Conservation (phyloP, 352 stramenopile genomes). For the Phytophthora tentaculata region DNA sequence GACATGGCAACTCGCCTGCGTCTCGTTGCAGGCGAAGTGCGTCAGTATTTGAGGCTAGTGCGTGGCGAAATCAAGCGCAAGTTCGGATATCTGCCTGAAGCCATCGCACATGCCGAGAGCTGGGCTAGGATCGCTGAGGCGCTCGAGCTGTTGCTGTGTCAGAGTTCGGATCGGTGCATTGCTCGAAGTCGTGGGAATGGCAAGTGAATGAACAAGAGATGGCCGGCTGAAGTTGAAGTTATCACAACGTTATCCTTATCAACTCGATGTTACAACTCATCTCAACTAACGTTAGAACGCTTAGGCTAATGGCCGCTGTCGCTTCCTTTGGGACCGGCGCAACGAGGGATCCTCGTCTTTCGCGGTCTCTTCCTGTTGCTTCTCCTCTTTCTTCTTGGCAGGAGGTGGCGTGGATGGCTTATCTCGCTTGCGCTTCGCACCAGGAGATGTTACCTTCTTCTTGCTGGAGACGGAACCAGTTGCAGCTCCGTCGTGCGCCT, state of each 20-base stretch:
- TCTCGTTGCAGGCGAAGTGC: slow-evolving; percentile 61
- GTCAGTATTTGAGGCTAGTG: slow-evolving; percentile 73
- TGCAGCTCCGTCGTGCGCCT: slow-evolving; percentile 26
- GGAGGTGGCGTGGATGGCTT: slow-evolving; percentile 8
- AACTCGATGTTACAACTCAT: too few relatives aligned
- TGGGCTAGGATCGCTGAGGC: slow-evolving; percentile 69
- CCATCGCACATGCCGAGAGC: slow-evolving; percentile 66
- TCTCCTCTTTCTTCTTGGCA: slow-evolving; percentile 16
- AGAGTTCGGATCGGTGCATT: slow-evolving; percentile 27
- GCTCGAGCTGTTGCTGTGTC: slow-evolving; percentile 55
- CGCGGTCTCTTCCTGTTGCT: slow-evolving; percentile 7
- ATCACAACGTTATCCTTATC: too few relatives aligned
- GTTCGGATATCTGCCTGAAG: slow-evolving; percentile 82
- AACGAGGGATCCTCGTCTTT: slow-evolving; percentile 14
- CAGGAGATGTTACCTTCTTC: slow-evolving; percentile 14
- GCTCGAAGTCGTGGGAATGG: slow-evolving; percentile 6
- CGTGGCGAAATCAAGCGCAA: slow-evolving; percentile 80
- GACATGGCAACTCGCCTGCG: slow-evolving; percentile 58
- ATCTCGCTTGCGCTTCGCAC: slow-evolving; percentile 31
- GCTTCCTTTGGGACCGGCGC: slow-evolving; percentile 34
- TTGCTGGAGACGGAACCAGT: slow-evolving; percentile 5
- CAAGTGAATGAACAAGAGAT: slow-evolving; percentile 17
- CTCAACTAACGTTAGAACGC: neutral
- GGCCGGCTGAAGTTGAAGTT: slow-evolving; percentile 9
- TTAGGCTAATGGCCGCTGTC: slow-evolving; percentile 11